Base-by-base conservation (phyloP, 345 rosid species). In the Eutrema japonicum region DNA sequence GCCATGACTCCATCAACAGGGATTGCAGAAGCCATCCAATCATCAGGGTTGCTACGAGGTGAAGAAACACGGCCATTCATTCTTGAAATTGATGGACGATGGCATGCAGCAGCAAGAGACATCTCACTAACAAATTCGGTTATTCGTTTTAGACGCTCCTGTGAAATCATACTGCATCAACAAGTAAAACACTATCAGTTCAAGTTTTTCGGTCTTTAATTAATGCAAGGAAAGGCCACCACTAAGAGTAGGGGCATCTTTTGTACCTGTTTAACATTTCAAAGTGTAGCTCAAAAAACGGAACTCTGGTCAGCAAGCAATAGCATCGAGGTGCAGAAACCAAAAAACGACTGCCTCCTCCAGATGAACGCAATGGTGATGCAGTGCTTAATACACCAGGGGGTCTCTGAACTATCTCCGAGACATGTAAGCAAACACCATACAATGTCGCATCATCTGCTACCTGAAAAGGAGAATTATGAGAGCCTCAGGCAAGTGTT, bases 251-350 rank as follows among this genome's bases (percentile, higher is more conserved):
- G 46, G 12, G 26, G 59, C 9, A 69, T 81, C 59, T 68, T 36
- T 66, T 72, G 71, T 65, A 94, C 99, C 99, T 90, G 91, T 92
- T 92, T 74, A 95, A 77, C 96, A 92, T 86, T 87, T 89, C 97
- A 70, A 83, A 92, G 86, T 95, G 99, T 63, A 95, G 77, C 83
- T 92, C 96, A 80, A 95, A 95, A 85, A 92, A 95, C 37, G 97
- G 99, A 74, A 86, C 89, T 84, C 90, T 86, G 22, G 99, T 89
- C 52, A 95, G 83, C 83, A 95, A 45, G 80, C 99, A 95, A 72
- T 95, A 95, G 82, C 99, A 95, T 69, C 99, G 99, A 79, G 96
- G 99, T 5, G 97, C 99, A 77, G 99, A 88, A 78, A 88, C 89
- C 78, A 95, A 77, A 92, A 85, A 88, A 59, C 84, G 92, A 77